Evolutionary conservation across 2,329 filamentous ascomycete genomes (phyloP).

Genomic region (Arthrobotrys entomopaga): DNA sequence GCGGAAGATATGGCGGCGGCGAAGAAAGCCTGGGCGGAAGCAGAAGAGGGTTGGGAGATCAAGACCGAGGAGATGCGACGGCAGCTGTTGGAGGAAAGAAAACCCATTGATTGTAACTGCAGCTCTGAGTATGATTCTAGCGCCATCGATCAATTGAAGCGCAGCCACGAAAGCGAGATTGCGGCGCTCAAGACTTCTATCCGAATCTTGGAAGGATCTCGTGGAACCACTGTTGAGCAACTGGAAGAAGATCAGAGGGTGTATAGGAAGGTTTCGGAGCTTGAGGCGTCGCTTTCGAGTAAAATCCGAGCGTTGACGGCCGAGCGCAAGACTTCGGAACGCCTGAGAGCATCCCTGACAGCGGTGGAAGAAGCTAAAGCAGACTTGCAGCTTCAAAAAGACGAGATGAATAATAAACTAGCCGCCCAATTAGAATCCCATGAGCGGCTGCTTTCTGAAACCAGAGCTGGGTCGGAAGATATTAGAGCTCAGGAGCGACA

Average conservation of each 20-base stretch:
- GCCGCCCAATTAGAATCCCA: slow-evolving; percentile 13
- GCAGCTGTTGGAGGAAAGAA: slow-evolving; percentile 37
- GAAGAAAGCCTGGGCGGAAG: slow-evolving; percentile 31
- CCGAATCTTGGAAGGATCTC: slow-evolving; percentile 41
- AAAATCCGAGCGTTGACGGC: slow-evolving; percentile 41
- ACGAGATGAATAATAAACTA: slow-evolving; percentile 20
- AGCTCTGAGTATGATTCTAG: slow-evolving; percentile 7
- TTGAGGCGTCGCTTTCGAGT: slow-evolving; percentile 41
- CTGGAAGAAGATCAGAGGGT: slow-evolving; percentile 50
- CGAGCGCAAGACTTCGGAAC: slow-evolving; percentile 46
- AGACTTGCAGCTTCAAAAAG: slow-evolving; percentile 29
- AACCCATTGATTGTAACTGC: slow-evolving; percentile 35
- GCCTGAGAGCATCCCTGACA: slow-evolving; percentile 28
- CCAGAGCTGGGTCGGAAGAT: slow-evolving; percentile 4
- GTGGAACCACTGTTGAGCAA: slow-evolving; percentile 49
- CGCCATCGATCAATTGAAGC: slow-evolving; percentile 40
- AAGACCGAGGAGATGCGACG: slow-evolving; percentile 48
- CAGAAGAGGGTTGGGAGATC: slow-evolving; percentile 44
- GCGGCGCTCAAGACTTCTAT: slow-evolving; percentile 39
- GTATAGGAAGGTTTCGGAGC: slow-evolving; percentile 47
- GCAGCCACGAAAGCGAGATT: slow-evolving; percentile 34
- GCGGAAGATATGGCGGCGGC: slow-evolving; percentile 30
- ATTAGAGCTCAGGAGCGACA: slow-evolving; percentile 8
- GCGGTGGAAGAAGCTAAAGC: slow-evolving; percentile 30
- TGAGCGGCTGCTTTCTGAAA: slow-evolving; percentile 21